Evolutionary conservation across 768 basidiomycete species (phyloP).

Genomic region (Tylopilus vinaceipallidus): DNA sequence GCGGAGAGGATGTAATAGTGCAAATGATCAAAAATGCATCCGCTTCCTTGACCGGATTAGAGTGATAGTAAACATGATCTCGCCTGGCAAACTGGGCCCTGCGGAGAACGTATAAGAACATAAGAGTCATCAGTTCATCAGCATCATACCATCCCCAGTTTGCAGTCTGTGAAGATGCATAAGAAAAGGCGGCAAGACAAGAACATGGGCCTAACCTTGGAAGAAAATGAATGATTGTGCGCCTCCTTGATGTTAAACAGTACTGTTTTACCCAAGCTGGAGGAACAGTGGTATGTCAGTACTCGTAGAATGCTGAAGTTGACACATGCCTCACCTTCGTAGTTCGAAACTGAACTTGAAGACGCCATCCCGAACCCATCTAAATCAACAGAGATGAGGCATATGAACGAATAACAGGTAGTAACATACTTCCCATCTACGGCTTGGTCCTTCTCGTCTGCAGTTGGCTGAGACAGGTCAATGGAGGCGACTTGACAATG

Average conservation of each 20-base stretch:
- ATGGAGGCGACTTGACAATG: neutral
- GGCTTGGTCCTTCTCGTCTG: slow-evolving; percentile 68
- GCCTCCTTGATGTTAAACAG: slow-evolving; percentile 73
- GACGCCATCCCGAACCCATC: slow-evolving; percentile 84
- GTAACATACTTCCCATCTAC: slow-evolving; percentile 53
- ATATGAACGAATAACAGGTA: neutral
- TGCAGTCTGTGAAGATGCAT: slow-evolving; percentile 50
- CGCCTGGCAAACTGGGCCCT: slow-evolving; percentile 81
- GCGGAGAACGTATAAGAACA: slow-evolving; percentile 1
- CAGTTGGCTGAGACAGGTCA: slow-evolving; percentile 56
- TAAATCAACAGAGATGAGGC: slow-evolving; percentile 25
- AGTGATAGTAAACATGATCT: slow-evolving; percentile 65
- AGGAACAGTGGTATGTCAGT: neutral
- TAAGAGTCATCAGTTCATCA: neutral
- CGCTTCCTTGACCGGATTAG: slow-evolving; percentile 46
- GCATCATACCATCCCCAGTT: slow-evolving; percentile 80
- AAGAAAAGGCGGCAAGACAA: slow-evolving; percentile 5
- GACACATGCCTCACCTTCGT: slow-evolving; percentile 47
- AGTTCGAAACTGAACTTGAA: slow-evolving; percentile 86
- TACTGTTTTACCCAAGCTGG: slow-evolving; percentile 46
- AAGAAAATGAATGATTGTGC: slow-evolving; percentile 77
- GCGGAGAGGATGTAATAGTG: slow-evolving; percentile 69
- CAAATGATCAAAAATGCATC: slow-evolving; percentile 79
- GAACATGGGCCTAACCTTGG: slow-evolving; percentile 43
- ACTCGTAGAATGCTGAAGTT: neutral